Percentiles rank a stretch among this genome's conserved stretches.
Conservation (phyloP, 257 asterid species). For the Jasminum sambac region DNA sequence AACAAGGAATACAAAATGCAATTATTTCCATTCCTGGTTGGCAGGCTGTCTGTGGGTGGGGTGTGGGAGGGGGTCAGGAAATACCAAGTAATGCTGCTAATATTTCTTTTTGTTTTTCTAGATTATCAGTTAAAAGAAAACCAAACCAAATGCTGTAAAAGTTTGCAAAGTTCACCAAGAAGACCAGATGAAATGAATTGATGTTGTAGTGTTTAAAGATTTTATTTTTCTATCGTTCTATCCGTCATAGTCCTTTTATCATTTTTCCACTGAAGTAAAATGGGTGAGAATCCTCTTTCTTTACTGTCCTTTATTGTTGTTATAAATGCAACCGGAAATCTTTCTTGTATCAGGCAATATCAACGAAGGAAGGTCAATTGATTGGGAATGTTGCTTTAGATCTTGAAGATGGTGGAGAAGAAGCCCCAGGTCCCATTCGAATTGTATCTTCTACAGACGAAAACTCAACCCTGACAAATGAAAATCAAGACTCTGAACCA, state of each 20-base stretch:
- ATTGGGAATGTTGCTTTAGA: slow-evolving; percentile 73
- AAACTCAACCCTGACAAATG: slow-evolving; percentile 27
- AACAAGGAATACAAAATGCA: neutral
- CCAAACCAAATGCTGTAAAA: neutral
- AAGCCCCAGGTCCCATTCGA: slow-evolving; percentile 48
- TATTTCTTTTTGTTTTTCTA: slow-evolving; percentile 4
- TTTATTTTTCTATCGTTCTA: neutral
- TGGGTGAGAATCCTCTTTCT: neutral
- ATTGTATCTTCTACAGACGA: slow-evolving; percentile 63
- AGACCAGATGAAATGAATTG: neutral
- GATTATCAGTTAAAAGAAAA: slow-evolving; percentile 1
- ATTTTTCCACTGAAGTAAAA: neutral
- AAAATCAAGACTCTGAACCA: slow-evolving; percentile 27
- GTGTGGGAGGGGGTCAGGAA: neutral
- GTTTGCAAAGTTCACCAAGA: slow-evolving; percentile 7
- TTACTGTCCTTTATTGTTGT: neutral
- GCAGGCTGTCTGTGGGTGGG: neutral
- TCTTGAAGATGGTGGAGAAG: slow-evolving; percentile 42
- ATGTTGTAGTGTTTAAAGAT: neutral
- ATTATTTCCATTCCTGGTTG: neutral
- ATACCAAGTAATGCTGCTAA: neutral
- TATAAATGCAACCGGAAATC: slow-evolving; percentile 17
- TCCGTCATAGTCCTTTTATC: neutral
- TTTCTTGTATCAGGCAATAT: slow-evolving; percentile 62
- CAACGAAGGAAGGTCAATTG: slow-evolving; percentile 70